Evolutionary conservation across 306 rosid genomes (phyloP).

Genomic region (Cicer arietinum): DNA sequence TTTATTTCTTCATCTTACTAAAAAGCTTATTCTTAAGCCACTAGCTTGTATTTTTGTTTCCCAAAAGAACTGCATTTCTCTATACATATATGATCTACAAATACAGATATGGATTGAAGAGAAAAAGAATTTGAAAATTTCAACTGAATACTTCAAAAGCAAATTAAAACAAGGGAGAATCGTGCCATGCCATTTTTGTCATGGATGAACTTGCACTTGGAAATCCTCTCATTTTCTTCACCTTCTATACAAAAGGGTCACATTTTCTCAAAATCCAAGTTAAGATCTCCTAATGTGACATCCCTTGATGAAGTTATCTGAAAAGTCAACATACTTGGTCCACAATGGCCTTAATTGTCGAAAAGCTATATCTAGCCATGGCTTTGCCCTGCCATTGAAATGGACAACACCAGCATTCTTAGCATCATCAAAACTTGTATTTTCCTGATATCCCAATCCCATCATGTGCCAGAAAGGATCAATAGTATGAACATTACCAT

Average conservation of each 20-base stretch:
- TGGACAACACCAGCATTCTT: conserved; percentile 85
- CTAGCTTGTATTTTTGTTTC: conserved; percentile 11
- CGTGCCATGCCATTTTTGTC: conserved; percentile 41
- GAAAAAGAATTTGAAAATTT: conserved; percentile 48
- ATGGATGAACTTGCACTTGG: conserved; percentile 38
- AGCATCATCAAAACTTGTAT: conserved; percentile 69
- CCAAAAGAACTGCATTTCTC: conserved; percentile 35
- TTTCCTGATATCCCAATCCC: conserved; percentile 93
- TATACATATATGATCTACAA: conserved; percentile 39
- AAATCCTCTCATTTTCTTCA: conserved; percentile 53
- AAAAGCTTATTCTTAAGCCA: conserved; percentile 27
- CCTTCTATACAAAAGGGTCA: conserved; percentile 46
- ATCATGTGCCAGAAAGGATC: conserved; percentile 97
- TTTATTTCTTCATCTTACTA: conserved; percentile 9
- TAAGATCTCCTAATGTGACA: conserved; percentile 78
- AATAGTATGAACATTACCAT: conserved; percentile 79
- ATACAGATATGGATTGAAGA: conserved; percentile 29
- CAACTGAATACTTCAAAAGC: conserved; percentile 36
- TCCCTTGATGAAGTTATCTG: conserved; percentile 85
- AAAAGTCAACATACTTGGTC: conserved; percentile 79
- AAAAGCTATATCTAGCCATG: conserved; percentile 96
- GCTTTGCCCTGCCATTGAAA: conserved; percentile 96
- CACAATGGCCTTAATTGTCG: conserved; percentile 78
- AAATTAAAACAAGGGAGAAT: conserved; percentile 42
- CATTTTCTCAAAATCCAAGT: conserved; percentile 47